phyloP scores from a whole-genome alignment of 495 filamentous ascomycete genomes.

The Hypoxylon subgilvum region DNA sequence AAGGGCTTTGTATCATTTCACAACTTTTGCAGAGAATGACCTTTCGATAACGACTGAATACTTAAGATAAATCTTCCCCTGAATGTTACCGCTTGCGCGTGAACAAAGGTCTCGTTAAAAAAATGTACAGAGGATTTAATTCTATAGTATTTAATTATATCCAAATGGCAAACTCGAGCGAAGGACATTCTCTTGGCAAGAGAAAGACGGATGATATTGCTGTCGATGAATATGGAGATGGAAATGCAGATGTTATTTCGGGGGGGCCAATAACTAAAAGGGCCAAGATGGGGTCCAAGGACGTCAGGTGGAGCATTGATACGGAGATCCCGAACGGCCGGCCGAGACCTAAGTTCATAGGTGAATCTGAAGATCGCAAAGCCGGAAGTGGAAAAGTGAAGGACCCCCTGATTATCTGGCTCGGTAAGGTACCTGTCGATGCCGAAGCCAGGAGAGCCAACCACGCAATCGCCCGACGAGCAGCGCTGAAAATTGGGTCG shows the following conservation, averaged over 20 bases:
- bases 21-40: neutral
- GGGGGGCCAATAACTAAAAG: conserved; percentile 6
- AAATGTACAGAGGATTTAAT: neutral
- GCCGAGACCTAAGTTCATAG: conserved; percentile 9
- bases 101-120: too few species aligned
- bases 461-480: conserved; percentile 11
- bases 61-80: too few species aligned
- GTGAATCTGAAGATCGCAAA: neutral
- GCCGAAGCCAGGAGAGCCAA: conserved; percentile 3
- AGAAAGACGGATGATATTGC: conserved; percentile 23
- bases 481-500: neutral
- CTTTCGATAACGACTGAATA: too few species aligned
- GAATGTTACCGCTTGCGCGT: too few species aligned
- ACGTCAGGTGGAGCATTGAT: conserved; percentile 16
- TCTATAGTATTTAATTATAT: neutral
- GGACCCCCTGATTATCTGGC: conserved; percentile 23
- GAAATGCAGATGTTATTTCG: neutral
- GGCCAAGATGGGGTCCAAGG: neutral
- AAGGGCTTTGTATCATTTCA: neutral
- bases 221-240: conserved; percentile 1
- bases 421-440: conserved; percentile 12
- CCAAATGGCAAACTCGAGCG: neutral
- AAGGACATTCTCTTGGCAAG: neutral
- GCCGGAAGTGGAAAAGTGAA: conserved; percentile 17
- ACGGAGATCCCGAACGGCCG: conserved; percentile 28